Evolutionary conservation across 352 stramenopile species (phyloP).

Genomic region (Pythium monospermum): DNA sequence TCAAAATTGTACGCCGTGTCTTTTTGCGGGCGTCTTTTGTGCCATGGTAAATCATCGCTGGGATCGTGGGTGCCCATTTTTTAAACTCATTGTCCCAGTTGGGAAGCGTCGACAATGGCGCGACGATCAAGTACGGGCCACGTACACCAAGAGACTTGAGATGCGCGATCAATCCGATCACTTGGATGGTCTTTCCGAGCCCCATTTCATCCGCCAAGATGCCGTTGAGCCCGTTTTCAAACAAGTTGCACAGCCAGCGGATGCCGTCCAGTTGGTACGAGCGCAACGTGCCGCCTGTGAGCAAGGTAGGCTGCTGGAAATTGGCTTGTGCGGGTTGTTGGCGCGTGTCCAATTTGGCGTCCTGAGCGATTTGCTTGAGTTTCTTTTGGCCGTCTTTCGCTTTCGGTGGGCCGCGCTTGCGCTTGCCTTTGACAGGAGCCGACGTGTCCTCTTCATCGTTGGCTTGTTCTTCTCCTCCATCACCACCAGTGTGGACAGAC

Average conservation of each 20-base stretch:
- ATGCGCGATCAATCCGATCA: conserved; percentile 92
- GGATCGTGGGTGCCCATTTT: conserved; percentile 86
- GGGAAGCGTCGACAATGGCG: conserved; percentile 95
- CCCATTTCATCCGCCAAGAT: conserved; percentile 88
- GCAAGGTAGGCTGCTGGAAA: conserved; percentile 68
- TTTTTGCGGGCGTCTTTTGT: conserved; percentile 39
- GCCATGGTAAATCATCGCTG: conserved; percentile 98
- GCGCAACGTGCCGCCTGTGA: conserved; percentile 83
- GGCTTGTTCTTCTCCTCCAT: conserved; percentile 17
- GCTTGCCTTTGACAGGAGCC: conserved; percentile 26
- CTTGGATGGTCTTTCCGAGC: conserved; percentile 90
- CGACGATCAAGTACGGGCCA: conserved; percentile 96
- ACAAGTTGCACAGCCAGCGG: conserved; percentile 96
- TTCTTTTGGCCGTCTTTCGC: conserved; percentile 52
- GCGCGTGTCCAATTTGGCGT: conserved; percentile 38
- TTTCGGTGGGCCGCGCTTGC: conserved; percentile 17
- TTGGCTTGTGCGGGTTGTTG: conserved; percentile 33
- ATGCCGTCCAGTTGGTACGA: conserved; percentile 97
- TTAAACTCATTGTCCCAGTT: conserved; percentile 96
- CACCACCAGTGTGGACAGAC: conserved; percentile 23
- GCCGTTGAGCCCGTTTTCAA: conserved; percentile 95
- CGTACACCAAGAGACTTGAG: conserved; percentile 87
- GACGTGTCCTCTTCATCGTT: conserved; percentile 13
- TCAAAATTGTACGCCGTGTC: conserved; percentile 47
- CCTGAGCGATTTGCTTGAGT: conserved; percentile 57